Base-by-base conservation (phyloP, 257 asterid genomes). In the Plantago major region DNA sequence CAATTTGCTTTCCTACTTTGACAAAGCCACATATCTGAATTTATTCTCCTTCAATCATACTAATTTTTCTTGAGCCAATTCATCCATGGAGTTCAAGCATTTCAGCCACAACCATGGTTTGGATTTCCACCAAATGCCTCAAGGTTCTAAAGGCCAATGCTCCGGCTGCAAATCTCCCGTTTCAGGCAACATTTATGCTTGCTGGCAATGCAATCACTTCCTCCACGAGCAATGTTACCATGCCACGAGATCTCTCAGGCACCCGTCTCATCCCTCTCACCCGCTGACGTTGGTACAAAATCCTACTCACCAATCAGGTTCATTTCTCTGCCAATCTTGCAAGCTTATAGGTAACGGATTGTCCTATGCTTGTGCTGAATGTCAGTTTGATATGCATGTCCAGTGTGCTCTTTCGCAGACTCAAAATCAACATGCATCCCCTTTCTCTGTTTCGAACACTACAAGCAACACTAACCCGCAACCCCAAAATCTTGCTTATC, bases 61-160 rank as follows among this genome's bases (percentile, higher is more conserved):
- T 14, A 46, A 46, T 62, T 37, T 57, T 61, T 2, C 62, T 44
- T 15, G 9, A 26, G 9, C 63, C 46, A 16, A 19, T 22, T n/a
- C 1, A 1, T 18, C 9, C 5, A 84, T 80, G 87, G 88, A 82
- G 48, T 66, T 48, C 68, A 82, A 77, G 80, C 95, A 86, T 49
- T 86, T 86, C 62, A 83, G 88, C 81, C 95, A 86, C 82, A 58
- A 2, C 60, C 95, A 83, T 46, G 78, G 74, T 71, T 82, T 86
- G 16, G 73, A 67, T 17, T 70, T 67, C 64, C 94, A 82, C 67
- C 84, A 83, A 18, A 16, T 68, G 43, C 66, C 76, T 7, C 81
- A 61, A 18, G 86, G 81, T 19, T 62, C 79, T 1, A 82, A 79
- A 64, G 48, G 79, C 73, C 88, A 83, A 1, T 86, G 95, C 49